Percentiles rank a stretch among this genome's conserved stretches.
Evolutionary conservation across 441 rosid genomes (phyloP).

Genomic region (Francoa sonchifolia): DNA sequence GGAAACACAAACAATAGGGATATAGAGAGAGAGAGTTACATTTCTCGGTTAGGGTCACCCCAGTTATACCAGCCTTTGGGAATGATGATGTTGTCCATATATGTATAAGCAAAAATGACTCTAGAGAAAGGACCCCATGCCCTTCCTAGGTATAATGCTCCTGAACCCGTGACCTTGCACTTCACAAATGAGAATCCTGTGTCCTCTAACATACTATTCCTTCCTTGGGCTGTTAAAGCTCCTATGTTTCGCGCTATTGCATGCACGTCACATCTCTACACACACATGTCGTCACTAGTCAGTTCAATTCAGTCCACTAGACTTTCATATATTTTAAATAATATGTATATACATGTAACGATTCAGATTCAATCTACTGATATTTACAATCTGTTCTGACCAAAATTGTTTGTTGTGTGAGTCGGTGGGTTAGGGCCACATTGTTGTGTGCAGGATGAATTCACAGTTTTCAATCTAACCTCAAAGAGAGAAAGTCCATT

Average conservation of each 20-base stretch:
- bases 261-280: slow-evolving; percentile 77
- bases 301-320: too few relatives aligned
- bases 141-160: slow-evolving; percentile 81
- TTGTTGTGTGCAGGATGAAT: too few relatives aligned
- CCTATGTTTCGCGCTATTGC: slow-evolving; percentile 64
- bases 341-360: too few relatives aligned
- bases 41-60: slow-evolving; percentile 94
- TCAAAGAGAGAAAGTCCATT: slow-evolving; percentile 88
- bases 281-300: too few relatives aligned
- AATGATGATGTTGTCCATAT: slow-evolving; percentile 87
- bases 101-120: slow-evolving; percentile 86
- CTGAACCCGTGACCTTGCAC: slow-evolving; percentile 96
- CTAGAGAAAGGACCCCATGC: slow-evolving; percentile 99
- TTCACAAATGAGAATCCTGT: slow-evolving; percentile 94
- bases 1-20: too few relatives aligned
- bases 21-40: slow-evolving; percentile 33
- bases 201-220: slow-evolving; percentile 76
- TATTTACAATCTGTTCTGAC: background rate
- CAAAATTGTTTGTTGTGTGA: background rate
- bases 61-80: slow-evolving; percentile 97
- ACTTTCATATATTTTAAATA: too few relatives aligned
- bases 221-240: slow-evolving; percentile 79
- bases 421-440: too few relatives aligned
- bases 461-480: too few relatives aligned
- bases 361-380: too few relatives aligned